Evolutionary conservation across 2,329 filamentous ascomycete species (phyloP), one percentile per base, ranked within the genome.

Genomic region (Cadophora gregata): DNA sequence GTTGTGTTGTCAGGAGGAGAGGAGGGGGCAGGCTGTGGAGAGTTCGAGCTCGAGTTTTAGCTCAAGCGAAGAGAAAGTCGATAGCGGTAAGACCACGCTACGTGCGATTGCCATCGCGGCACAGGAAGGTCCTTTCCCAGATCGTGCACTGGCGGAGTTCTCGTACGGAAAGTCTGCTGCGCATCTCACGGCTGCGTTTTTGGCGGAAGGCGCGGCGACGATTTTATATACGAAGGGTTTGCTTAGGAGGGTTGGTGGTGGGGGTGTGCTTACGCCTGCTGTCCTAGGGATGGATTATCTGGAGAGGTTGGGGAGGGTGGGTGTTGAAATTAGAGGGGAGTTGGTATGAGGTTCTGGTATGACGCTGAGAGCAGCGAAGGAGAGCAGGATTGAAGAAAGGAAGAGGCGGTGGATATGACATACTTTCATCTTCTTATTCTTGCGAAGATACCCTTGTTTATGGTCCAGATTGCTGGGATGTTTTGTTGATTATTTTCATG

Each of bases 51-150:
- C 29, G 6, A 59, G 19, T 14, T 4, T 24, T 12, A 58, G 16
- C n/a, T 38, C 12, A 10, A 19, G n/a, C 14, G 19, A 29, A 38
- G 36, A 12, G 8, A 59, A 50, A 14, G 16, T 9, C 14, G 27
- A 27, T 1, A 53, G 19, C 29, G 33, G 42, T 10, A 21, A 14
- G 8, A 25, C 8, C 7, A 27, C 33, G 19, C n/a, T 66, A 19
- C 3, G 61, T 25, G 60, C 47, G n/a, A 48, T 63, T 7, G 65
- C 65, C 12, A 36, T 67, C 16, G 65, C 55, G 25, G 53, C 63
- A 4, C 65, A 63, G 29, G 60, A 67, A 31, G 60, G 65, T 9
- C 60, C 60, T 3, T 67, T 60, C 25, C 65, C 60, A 27, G 65
- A 63, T 38, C 53, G 65, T 10, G 60, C 65, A 19, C 36, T 67